phyloP scores from a whole-genome alignment of 2,329 filamentous ascomycete genomes.

The Fusarium vanettenii region DNA sequence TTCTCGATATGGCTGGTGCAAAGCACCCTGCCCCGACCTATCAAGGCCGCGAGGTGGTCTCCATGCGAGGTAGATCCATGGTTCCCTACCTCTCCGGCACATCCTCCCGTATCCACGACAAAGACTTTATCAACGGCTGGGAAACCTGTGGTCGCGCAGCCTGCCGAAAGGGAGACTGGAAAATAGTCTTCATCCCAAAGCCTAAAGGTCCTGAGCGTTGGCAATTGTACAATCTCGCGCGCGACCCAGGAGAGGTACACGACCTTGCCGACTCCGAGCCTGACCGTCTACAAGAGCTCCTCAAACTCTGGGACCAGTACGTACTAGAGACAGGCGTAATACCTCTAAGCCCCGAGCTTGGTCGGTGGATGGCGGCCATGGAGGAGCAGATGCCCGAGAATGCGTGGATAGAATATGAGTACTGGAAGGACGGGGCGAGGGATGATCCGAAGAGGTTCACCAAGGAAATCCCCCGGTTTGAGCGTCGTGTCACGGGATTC shows the following conservation, averaged over 20 bases:
- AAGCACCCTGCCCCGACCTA: constrained; percentile 53
- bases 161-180: constrained; percentile 66
- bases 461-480: constrained; percentile 29
- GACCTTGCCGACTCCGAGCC: constrained; percentile 55
- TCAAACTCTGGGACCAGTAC: constrained; percentile 68
- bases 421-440: constrained; percentile 61
- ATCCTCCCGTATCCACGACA: constrained; percentile 56
- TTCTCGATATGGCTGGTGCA: constrained; percentile 59
- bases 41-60: constrained; percentile 60
- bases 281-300: constrained; percentile 58
- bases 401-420: constrained; percentile 74
- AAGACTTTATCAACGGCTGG: constrained; percentile 65
- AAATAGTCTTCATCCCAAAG: constrained; percentile 67
- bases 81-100: constrained; percentile 51
- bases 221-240: constrained; percentile 66
- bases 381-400: constrained; percentile 75
- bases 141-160: constrained; percentile 64
- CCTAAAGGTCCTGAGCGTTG: constrained; percentile 61
- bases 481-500: constrained; percentile 22
- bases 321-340: constrained; percentile 47
- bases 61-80: constrained; percentile 63
- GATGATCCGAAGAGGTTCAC: constrained; percentile 57
- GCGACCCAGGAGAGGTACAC: constrained; percentile 63
- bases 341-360: constrained; percentile 59
- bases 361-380: constrained; percentile 68